Conservation (phyloP, 768 basidiomycete species). For the Sarcodon aspratus region DNA sequence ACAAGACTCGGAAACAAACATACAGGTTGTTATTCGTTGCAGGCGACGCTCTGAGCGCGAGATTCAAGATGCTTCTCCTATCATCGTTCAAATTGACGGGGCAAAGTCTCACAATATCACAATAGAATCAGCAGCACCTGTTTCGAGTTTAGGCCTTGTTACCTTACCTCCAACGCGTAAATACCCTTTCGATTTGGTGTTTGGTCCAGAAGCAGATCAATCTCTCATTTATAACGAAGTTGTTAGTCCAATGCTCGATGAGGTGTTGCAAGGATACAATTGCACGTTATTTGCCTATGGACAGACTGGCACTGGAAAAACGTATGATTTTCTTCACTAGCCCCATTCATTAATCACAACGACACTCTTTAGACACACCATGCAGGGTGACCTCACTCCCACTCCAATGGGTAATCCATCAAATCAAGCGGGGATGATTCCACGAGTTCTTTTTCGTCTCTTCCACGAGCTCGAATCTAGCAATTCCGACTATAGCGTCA, state of each 20-base stretch:
- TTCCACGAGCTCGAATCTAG: conserved; percentile 80
- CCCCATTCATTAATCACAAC: too few relatives aligned
- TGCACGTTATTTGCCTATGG: conserved; percentile 98
- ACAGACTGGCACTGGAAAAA: conserved; percentile 98
- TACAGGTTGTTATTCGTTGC: conserved; percentile 89
- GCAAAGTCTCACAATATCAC: conserved; percentile 67
- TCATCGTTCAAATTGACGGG: conserved; percentile 72
- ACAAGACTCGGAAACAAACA: conserved; percentile 65
- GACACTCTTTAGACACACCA: conserved; percentile 62
- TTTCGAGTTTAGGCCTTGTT: conserved; percentile 62
- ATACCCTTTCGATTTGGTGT: conserved; percentile 92
- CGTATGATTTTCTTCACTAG: conserved; percentile 39
- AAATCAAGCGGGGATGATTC: conserved; percentile 88
- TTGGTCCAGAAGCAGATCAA: conserved; percentile 96
- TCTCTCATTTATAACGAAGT: conserved; percentile 90
- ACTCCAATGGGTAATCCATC: conserved; percentile 86
- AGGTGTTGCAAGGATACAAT: conserved; percentile 94
- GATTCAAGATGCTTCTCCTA: conserved; percentile 76
- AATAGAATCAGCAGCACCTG: conserved; percentile 65
- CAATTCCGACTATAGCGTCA: conserved; percentile 79
- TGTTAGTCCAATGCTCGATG: conserved; percentile 83
- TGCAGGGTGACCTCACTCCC: conserved; percentile 87
- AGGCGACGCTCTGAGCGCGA: conserved; percentile 80
- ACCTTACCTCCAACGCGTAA: conserved; percentile 70
- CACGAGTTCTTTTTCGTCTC: conserved; percentile 82